Base-by-base conservation (phyloP, 352 stramenopile species). In the Pythium brachiatum region DNA sequence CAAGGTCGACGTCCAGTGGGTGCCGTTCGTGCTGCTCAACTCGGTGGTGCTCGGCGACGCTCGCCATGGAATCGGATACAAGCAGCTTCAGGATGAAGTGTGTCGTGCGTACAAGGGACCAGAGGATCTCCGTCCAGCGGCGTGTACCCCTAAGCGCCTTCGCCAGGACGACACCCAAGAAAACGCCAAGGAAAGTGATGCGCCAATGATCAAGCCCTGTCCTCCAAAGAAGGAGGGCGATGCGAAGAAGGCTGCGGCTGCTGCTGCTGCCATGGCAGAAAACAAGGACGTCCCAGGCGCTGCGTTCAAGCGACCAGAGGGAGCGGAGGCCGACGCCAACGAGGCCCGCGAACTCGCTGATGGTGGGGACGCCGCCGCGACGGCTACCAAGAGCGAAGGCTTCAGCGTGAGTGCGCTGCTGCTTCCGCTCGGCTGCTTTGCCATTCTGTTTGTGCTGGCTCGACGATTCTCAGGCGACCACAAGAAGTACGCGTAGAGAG, bases 1-100 rank as follows among this genome's bases (percentile, higher is more conserved):
- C 25, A 73, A 77, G 27, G 56, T 91, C 12, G 70, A 83, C 55
- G 60, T 80, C 48, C 69, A 69, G 8, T 94, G 85, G 85, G 75
- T 90, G 36, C 85, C 85, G 36, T 90, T 81, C 23, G 85, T 89
- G n/a, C 60, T 82, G 41, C 63, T 94, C 11, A 88, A 92, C 57
- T 80, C 68, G 4, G 65, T 57, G 4, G 70, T 80, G 9, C 55
- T 92, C 21, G 86, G 86, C 26, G 75, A 89, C 26, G 70, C 86
- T 11, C 71, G 57, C 8, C 71, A 88, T 41, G 86, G 83, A 11
- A 88, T 94, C 51, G 70, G 72, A 15, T 79, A 87, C 57, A 82
- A 90, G 57, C 67, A 86, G 65, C 78, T 94, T 4, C 73, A 65
- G 13, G 73, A 92, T 29, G 72, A 76, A 21, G 68, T 94, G 8